Evolutionary conservation across 2,329 filamentous ascomycete species (phyloP).

Genomic region (Cercospora berteroae): DNA sequence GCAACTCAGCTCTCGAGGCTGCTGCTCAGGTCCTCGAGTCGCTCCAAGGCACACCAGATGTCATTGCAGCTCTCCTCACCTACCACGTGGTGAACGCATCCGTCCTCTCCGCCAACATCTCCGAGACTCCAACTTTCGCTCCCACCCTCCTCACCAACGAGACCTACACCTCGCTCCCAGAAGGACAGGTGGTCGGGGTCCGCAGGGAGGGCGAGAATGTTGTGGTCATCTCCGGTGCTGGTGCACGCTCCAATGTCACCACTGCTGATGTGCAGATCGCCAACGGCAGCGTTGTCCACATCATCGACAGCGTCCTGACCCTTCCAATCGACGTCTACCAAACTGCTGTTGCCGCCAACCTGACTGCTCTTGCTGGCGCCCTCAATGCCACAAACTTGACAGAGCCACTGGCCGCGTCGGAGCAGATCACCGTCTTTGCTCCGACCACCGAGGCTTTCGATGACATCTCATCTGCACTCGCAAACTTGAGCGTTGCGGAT

Average conservation of each 20-base stretch:
- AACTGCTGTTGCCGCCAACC: conserved; percentile 28
- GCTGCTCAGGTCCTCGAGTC: conserved; percentile 38
- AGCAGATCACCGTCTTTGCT: conserved; percentile 63
- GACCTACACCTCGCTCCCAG: conserved; percentile 58
- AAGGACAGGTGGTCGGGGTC: conserved; percentile 53
- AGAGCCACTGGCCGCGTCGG: conserved; percentile 42
- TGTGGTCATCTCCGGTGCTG: conserved; percentile 54
- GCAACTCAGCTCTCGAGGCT: conserved; percentile 50
- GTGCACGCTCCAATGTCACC: conserved; percentile 50
- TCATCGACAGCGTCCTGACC: conserved; percentile 47
- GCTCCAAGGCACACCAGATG: conserved; percentile 35
- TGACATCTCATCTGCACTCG: conserved; percentile 54
- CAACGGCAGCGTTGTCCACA: conserved; percentile 45
- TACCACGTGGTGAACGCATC: conserved; percentile 61
- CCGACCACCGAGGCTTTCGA: conserved; percentile 62
- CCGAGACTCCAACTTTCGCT: conserved; percentile 42
- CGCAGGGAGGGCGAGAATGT: conserved; percentile 43
- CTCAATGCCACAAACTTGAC: conserved; percentile 42
- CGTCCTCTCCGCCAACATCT: conserved; percentile 43
- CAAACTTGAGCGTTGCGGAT: conserved; percentile 48
- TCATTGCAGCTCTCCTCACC: conserved; percentile 49
- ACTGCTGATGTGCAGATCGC: conserved; percentile 39
- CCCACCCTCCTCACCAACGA: conserved; percentile 52
- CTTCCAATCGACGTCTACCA: conserved; percentile 37
- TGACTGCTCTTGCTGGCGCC: conserved; percentile 46